Evolutionary conservation across 768 basidiomycete genomes (phyloP), one percentile per base, ranked within the genome.

Genomic region (Mycena pura): DNA sequence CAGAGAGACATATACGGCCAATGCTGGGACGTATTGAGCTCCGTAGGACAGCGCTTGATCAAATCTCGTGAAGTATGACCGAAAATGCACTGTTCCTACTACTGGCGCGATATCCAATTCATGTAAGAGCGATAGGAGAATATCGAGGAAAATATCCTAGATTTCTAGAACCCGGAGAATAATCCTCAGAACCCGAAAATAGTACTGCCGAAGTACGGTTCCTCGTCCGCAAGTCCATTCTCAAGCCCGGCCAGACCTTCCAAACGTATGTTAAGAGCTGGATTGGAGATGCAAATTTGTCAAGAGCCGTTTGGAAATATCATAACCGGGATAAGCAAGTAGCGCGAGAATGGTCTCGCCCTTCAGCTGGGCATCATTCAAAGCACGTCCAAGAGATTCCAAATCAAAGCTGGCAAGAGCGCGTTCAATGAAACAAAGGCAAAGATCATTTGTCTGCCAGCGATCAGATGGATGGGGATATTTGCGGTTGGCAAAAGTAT

Each of bases 81-180:
- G 83, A 1, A 89, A 78, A 61, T 86, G 84, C 15, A 85, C 73
- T 8, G 77, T 80, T 27, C 86, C 86, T 24, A 86, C 74, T 43
- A 88, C 70, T 0, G 83, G 72, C 1, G 83, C 72, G 60, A 82
- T 84, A 61, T 86, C 85, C 57, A 87, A 80, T 54, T 93, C 89
- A 19, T 84, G 78, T 8, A 96, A 82, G 21, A 90, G 76, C 2
- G 94, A 93, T 3, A 96, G 77, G 47, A 96, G 84, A 22, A 95
- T 87, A 54, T 98, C 95, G 39, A 95, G 80, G 80, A 96, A 97
- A 55, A 94, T 84, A 48, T 91, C 88, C 69, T 99, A 95, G 25
- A 94, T 83, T 63, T 95, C 92, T 57, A 98, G 78, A 0, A 91
- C 83, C 1, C 94, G 88, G 62, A 88, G 84, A 15, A 93, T 81